Conservation (phyloP, 306 rosid species). For the Leucaena leucocephala region DNA sequence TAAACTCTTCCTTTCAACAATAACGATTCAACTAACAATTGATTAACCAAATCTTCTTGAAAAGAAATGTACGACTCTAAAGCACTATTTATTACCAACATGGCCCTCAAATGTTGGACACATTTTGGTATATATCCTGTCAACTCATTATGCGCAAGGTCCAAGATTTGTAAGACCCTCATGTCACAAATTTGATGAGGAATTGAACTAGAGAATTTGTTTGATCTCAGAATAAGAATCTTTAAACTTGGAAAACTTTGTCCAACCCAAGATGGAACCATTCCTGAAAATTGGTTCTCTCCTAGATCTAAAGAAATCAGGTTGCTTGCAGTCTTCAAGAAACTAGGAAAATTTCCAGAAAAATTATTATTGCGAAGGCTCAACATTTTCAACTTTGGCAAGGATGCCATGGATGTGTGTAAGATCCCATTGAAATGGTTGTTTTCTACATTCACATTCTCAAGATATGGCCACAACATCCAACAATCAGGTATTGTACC, state of each 20-base stretch:
- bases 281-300: no score
- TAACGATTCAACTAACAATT: background rate
- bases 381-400: background rate
- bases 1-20: constrained; percentile 38
- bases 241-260: constrained; percentile 14
- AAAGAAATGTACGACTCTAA: background rate
- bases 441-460: background rate
- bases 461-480: background rate
- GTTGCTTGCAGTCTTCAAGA: no score
- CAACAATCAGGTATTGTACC: background rate
- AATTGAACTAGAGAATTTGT: no score
- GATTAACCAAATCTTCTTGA: no score
- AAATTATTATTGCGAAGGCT: background rate
- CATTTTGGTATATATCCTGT: constrained; percentile 29
- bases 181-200: no score
- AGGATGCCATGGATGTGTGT: background rate
- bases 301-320: no score
- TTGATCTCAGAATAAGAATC: constrained; percentile 1
- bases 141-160: constrained; percentile 28
- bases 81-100: background rate
- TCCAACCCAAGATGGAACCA: constrained; percentile 27
- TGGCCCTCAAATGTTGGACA: constrained; percentile 29
- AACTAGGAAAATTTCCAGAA: background rate
- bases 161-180: background rate
- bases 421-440: background rate